Evolutionary conservation across 2,329 filamentous ascomycete genomes (phyloP), one percentile per base, ranked within the genome.

Genomic region (Hansfordia pulvinata): DNA sequence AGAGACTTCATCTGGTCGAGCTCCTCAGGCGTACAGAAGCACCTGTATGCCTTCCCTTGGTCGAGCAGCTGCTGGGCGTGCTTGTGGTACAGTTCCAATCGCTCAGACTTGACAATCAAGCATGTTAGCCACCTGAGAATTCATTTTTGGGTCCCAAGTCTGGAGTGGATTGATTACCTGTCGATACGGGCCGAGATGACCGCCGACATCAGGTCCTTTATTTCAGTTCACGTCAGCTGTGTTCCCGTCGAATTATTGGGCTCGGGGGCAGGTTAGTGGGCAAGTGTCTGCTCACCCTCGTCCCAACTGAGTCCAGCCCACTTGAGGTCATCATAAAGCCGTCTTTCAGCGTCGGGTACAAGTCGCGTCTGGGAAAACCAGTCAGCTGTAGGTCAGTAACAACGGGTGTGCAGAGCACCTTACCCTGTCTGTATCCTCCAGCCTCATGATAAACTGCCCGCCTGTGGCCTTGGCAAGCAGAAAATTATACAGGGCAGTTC

Each of bases 371-470:
- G 17, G 54, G 35, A 17, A 26, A 10, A 37, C 19, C 27, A 29
- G 38, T 57, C 36, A 60, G 50, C 37, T 28, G 28, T n/a, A 31
- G 10, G n/a, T 12, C 10, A 21, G 5, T 5, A 10, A 10, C 10
- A 21, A 10, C 13, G 10, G 9, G 31, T 19, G 8, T 17, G 10
- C 23, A 28, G n/a, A n/a, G n/a, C n/a, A n/a, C n/a, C 63, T 38
- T 53, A 85, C 81, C 64, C 83, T 81, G 53, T 96, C 90, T 4
- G 90, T 98, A 50, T 98, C 90, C 57, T 98, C 90, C 35, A 98
- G 75, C 8, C 90, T 74, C 26, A 98, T 58, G 8, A 98, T 55
- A 43, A 98, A 98, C 48, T 93, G 79, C 6, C 90, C 90, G 4
- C 79, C 76, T 0, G 90, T 93, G 3, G 78, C 73, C 43, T 76